phyloP scores from a whole-genome alignment of 441 rosid species.

The Croton laevigatus region DNA sequence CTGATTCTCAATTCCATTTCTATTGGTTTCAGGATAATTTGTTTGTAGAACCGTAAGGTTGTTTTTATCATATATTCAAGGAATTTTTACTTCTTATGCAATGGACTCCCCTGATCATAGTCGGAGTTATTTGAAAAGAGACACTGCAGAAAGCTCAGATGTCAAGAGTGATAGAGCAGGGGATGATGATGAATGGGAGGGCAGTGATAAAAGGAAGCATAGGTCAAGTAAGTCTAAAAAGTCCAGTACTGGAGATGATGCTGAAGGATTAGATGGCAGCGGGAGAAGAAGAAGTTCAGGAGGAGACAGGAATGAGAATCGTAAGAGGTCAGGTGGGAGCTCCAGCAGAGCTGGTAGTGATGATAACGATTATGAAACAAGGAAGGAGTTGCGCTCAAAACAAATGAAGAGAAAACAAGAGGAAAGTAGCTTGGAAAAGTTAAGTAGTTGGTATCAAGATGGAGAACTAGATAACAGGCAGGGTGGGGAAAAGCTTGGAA shows the following conservation, averaged over 20 bases:
- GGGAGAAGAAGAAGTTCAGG: constrained; percentile 58
- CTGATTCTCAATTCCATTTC: not conserved
- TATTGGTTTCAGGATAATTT: constrained; percentile 16
- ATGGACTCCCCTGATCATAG: constrained; percentile 70
- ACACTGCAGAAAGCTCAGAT: constrained; percentile 44
- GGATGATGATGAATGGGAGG: constrained; percentile 63
- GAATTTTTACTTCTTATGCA: constrained; percentile 31
- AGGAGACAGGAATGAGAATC: constrained; percentile 57
- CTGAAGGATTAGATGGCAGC: constrained; percentile 48
- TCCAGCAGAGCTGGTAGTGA: constrained; percentile 55
- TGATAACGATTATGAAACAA: constrained; percentile 62
- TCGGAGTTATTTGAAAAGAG: constrained; percentile 44
- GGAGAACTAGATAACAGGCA: constrained; percentile 69
- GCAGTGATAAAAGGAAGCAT: constrained; percentile 61
- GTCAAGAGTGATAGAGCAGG: constrained; percentile 44
- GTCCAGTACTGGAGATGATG: constrained; percentile 52
- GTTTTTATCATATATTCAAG: not conserved
- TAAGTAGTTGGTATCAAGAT: constrained; percentile 91
- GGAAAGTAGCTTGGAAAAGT: constrained; percentile 86
- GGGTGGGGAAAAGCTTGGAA: constrained; percentile 58
- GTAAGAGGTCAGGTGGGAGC: constrained; percentile 63
- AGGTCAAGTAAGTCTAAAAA: constrained; percentile 59
- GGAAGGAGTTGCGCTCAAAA: constrained; percentile 48
- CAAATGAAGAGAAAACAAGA: constrained; percentile 79
- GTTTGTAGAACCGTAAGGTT: not conserved